These are phyloP conservation scores for Vitis hybrid DNA, from an alignment of 177 flowering plant genomes.

Conservation along the genomic window DNA sequence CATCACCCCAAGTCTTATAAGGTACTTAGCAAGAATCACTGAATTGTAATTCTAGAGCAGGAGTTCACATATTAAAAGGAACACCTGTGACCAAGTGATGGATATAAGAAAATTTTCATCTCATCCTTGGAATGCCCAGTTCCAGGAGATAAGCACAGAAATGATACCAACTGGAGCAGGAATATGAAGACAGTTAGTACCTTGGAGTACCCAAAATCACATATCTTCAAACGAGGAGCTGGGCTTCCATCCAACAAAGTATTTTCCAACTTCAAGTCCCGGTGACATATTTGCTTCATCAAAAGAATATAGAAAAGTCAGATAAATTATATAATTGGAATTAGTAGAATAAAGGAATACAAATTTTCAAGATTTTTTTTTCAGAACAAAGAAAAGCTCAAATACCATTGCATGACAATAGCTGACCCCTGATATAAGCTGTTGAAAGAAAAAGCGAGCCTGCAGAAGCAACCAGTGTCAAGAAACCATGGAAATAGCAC, in stretches of 20 bases:
- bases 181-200: slow-evolving; percentile 17
- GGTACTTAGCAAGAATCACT: no score
- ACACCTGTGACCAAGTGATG: neutral
- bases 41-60: no score
- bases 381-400: neutral
- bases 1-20: no score
- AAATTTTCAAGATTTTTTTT: neutral
- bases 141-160: neutral
- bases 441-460: slow-evolving; percentile 80
- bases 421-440: slow-evolving; percentile 74
- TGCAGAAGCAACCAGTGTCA: slow-evolving; percentile 20
- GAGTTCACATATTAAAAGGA: no score
- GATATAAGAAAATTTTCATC: neutral
- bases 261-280: slow-evolving; percentile 75
- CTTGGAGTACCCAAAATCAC: slow-evolving; percentile 83
- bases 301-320: slow-evolving; percentile 6
- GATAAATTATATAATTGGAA: slow-evolving; percentile 1
- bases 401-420: slow-evolving; percentile 76
- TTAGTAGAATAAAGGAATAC: neutral
- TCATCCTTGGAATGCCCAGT: neutral
- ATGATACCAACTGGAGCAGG: no score
- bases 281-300: slow-evolving; percentile 72
- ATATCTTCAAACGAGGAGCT: slow-evolving; percentile 71
- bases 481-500: neutral
- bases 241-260: slow-evolving; percentile 76